A percentile compares a stretch with the other conserved stretches of the same genome.
phyloP scores from a whole-genome alignment of 176 grass and related monocot genomes.

The Dactylis glomerata region DNA sequence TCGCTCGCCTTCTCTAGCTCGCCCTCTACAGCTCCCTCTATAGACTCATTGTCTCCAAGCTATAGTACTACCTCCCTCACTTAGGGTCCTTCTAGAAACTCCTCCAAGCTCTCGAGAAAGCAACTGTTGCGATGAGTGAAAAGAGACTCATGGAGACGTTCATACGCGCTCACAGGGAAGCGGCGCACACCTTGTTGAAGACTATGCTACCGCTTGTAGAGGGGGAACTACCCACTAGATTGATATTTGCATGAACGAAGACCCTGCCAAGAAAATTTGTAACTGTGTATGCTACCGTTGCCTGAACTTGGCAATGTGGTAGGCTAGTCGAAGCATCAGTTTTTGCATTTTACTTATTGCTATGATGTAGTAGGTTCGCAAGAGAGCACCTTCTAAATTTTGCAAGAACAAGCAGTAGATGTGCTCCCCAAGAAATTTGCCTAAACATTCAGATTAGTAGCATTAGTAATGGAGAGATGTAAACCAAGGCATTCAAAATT shows the following conservation, averaged over 20 bases:
- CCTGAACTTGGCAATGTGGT: not conserved
- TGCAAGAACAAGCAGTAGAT: slow-evolving; percentile 68
- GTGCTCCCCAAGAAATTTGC: not conserved
- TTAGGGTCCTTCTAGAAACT: no score
- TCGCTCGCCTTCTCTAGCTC: no score
- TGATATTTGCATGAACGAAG: not conserved
- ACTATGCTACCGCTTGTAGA: not conserved
- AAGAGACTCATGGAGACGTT: not conserved
- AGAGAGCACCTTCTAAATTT: slow-evolving; percentile 31
- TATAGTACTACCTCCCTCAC: no score
- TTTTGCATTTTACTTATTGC: not conserved
- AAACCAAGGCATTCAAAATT: not conserved
- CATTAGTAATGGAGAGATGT: not conserved
- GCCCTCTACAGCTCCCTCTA: no score
- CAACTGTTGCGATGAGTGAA: not conserved
- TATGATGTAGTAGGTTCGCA: not conserved
- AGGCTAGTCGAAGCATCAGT: not conserved
- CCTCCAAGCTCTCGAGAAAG: no score
- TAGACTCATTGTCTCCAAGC: no score
- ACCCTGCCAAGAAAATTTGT: not conserved
- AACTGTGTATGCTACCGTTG: not conserved
- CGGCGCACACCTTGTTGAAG: not conserved
- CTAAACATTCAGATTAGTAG: not conserved
- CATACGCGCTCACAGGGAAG: not conserved
- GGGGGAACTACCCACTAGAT: not conserved